Conservation (phyloP, 2,329 filamentous ascomycete genomes). For the Elsinoe necatrix region DNA sequence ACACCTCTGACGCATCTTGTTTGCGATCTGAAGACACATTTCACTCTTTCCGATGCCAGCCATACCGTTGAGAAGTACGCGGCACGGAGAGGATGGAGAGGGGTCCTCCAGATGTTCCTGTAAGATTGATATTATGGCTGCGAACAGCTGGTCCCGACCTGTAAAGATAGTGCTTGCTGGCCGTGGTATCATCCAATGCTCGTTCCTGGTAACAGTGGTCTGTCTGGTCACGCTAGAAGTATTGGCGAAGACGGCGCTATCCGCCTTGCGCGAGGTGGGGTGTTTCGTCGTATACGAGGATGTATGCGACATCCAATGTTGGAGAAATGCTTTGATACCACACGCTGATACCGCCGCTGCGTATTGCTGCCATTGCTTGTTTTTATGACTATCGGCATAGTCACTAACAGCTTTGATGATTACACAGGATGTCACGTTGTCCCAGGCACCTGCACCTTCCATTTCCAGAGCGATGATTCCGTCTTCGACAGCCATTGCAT, state of each 20-base stretch:
- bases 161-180: not conserved
- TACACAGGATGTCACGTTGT: constrained; percentile 16
- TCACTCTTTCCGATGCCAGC: constrained; percentile 2
- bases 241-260: not conserved
- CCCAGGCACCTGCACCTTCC: constrained; percentile 20
- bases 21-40: constrained; percentile 2
- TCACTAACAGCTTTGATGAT: constrained; percentile 19
- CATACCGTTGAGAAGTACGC: not conserved
- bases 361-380: constrained; percentile 18
- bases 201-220: not conserved
- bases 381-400: constrained; percentile 20
- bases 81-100: not conserved
- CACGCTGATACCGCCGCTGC: constrained; percentile 17
- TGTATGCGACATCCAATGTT: not conserved
- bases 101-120: not conserved
- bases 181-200: constrained; percentile 7
- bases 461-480: constrained; percentile 18
- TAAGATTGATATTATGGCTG: not conserved
- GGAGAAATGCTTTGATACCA: constrained; percentile 16
- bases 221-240: not conserved
- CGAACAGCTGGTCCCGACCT: not conserved
- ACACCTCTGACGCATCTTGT: not conserved
- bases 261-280: not conserved
- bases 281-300: not conserved
- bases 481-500: not conserved